A percentile compares a stretch with the other conserved stretches of the same genome.
These are phyloP conservation scores for Zoysia matrella DNA, from an alignment of 202 grass and related monocot species.

Conservation along the genomic window DNA sequence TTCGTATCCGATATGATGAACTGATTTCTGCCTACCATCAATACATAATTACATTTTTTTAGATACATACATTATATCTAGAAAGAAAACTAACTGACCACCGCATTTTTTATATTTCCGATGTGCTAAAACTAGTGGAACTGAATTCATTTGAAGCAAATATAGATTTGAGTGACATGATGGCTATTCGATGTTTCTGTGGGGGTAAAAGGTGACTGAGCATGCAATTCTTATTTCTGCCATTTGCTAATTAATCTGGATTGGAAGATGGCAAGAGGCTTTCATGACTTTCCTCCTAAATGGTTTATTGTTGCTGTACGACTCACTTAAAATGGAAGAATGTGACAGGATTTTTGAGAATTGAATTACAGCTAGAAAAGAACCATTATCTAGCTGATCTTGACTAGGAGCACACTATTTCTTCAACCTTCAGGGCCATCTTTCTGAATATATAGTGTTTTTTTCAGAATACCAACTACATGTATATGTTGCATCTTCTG, in stretches of 20 bases:
- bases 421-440: background rate
- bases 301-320: background rate
- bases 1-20: background rate
- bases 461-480: background rate
- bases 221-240: no score
- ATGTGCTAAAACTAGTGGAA: no score
- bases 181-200: no score
- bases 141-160: no score
- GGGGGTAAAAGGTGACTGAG: no score
- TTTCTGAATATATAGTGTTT: no score
- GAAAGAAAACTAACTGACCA: no score
- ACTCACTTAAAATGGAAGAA: background rate
- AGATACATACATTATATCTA: no score
- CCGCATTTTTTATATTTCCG: no score
- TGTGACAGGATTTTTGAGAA: background rate
- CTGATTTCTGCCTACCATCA: background rate
- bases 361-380: background rate
- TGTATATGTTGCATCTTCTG: background rate
- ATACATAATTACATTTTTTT: background rate
- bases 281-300: background rate
- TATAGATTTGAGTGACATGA: no score
- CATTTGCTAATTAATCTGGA: background rate
- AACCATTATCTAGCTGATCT: background rate
- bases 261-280: background rate
- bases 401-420: background rate